A percentile compares a stretch with the other conserved stretches of the same genome.
Evolutionary conservation across 2,329 filamentous ascomycete species (phyloP).

Genomic region (Kalmusia sp.): DNA sequence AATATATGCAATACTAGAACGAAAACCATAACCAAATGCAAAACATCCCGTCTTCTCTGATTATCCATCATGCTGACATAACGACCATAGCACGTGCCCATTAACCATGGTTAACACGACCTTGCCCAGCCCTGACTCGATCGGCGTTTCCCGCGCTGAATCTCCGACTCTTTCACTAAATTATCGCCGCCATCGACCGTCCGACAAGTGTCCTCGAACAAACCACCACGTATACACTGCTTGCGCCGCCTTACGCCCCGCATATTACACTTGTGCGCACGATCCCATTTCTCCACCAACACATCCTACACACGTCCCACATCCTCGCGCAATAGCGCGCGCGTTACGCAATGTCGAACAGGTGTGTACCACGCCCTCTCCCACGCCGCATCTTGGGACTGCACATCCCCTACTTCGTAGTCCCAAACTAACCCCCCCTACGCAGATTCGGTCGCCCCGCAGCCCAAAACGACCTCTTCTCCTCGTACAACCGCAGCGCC

Average conservation of each 20-base stretch:
- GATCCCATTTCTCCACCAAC: background rate
- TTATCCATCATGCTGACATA: too few species aligned
- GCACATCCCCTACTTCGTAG: background rate
- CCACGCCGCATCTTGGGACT: background rate
- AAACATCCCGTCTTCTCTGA: too few species aligned
- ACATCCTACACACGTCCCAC: background rate
- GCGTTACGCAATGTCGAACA: slow-evolving; percentile 29
- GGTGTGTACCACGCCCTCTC: slow-evolving; percentile 14
- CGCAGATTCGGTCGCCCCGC: slow-evolving; percentile 36
- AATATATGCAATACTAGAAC: too few species aligned
- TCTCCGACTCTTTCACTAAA: slow-evolving; percentile 19
- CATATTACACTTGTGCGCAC: background rate
- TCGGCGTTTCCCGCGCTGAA: slow-evolving; percentile 23
- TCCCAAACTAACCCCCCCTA: background rate
- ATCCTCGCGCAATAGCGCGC: background rate
- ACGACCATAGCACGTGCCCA: too few species aligned
- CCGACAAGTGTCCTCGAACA: slow-evolving; percentile 25
- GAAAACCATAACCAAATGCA: too few species aligned
- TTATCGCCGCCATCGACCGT: slow-evolving; percentile 9
- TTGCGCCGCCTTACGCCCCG: background rate
- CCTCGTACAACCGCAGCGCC: slow-evolving; percentile 45
- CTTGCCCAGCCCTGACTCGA: background rate
- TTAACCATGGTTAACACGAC: too few species aligned
- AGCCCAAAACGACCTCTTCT: slow-evolving; percentile 49
- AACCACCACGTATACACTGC: background rate